These are phyloP conservation scores for Hypoxylon lienhwacheense DNA, from an alignment of 495 filamentous ascomycete genomes.

Conservation along the genomic window DNA sequence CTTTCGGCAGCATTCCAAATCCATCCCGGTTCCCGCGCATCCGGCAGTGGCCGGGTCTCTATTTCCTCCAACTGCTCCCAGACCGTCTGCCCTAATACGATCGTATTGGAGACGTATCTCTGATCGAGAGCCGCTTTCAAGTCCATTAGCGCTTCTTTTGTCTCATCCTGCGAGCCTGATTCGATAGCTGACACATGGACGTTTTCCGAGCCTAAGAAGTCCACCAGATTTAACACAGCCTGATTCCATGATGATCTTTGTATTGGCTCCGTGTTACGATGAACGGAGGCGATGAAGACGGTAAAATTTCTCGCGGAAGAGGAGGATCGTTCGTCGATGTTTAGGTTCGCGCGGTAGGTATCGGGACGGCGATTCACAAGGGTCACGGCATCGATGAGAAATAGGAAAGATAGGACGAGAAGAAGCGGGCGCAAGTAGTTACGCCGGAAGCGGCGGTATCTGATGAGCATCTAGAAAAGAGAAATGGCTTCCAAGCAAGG, in stretches of 20 bases:
- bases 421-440: constrained; percentile 36
- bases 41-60: constrained; percentile 47
- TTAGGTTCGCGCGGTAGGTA: constrained; percentile 28
- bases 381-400: constrained; percentile 34
- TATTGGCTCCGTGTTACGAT: constrained; percentile 66
- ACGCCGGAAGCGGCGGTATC: constrained; percentile 39
- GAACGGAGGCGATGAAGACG: constrained; percentile 66
- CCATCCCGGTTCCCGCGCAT: constrained; percentile 51
- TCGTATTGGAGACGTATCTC: constrained; percentile 53
- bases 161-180: constrained; percentile 67
- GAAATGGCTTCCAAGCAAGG: neutral
- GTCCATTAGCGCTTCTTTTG: constrained; percentile 61
- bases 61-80: constrained; percentile 60
- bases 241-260: constrained; percentile 62
- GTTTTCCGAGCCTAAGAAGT: constrained; percentile 61
- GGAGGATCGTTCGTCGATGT: constrained; percentile 22
- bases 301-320: constrained; percentile 24
- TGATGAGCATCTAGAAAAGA: constrained; percentile 38
- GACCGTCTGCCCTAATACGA: constrained; percentile 57
- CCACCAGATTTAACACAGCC: constrained; percentile 56
- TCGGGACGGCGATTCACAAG: constrained; percentile 35
- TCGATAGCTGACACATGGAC: constrained; percentile 69
- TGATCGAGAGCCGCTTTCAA: constrained; percentile 57
- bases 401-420: constrained; percentile 37
- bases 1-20: constrained; percentile 55